Conservation (phyloP, 1,284 basidiomycete genomes). For the Sanguinoderma infundibulare region DNA sequence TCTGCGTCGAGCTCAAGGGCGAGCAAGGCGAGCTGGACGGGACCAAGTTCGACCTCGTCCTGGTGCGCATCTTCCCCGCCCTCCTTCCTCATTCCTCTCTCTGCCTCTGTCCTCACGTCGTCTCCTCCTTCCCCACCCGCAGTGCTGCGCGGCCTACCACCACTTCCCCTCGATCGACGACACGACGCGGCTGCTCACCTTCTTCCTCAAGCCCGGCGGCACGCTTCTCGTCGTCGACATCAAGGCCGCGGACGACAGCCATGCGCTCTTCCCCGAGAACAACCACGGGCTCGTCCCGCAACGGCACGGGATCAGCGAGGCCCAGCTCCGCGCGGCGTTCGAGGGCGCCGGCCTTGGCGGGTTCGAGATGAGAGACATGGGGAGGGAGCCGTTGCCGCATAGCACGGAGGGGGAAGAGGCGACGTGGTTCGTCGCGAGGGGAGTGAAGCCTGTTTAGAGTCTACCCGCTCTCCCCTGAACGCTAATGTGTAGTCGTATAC, state of each 20-base stretch:
- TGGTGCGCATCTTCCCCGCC: slow-evolving; percentile 41
- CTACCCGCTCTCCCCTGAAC: no score
- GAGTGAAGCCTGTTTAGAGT: slow-evolving; percentile 6
- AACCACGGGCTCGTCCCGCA: slow-evolving; percentile 55
- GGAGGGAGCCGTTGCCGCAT: slow-evolving; percentile 39
- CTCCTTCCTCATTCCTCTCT: background rate
- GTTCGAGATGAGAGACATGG: slow-evolving; percentile 42
- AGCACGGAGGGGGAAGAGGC: slow-evolving; percentile 10
- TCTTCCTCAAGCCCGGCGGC: slow-evolving; percentile 65
- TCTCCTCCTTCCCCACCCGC: slow-evolving; percentile 1
- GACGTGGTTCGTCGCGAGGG: slow-evolving; percentile 18
- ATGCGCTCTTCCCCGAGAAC: slow-evolving; percentile 30
- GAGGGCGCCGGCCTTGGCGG: slow-evolving; percentile 50
- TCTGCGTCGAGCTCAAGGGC: slow-evolving; percentile 54
- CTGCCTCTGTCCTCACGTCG: background rate
- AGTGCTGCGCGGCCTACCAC: slow-evolving; percentile 75
- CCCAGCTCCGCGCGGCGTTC: slow-evolving; percentile 50
- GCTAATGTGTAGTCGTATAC: no score
- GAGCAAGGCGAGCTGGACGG: slow-evolving; percentile 52
- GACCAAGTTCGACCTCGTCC: slow-evolving; percentile 63
- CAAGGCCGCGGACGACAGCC: slow-evolving; percentile 31
- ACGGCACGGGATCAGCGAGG: slow-evolving; percentile 51
- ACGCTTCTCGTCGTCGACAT: slow-evolving; percentile 64
- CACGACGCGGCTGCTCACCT: slow-evolving; percentile 56
- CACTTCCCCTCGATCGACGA: slow-evolving; percentile 59